Conservation (phyloP, 495 filamentous ascomycete genomes). For the Podospora fimiseda region DNA sequence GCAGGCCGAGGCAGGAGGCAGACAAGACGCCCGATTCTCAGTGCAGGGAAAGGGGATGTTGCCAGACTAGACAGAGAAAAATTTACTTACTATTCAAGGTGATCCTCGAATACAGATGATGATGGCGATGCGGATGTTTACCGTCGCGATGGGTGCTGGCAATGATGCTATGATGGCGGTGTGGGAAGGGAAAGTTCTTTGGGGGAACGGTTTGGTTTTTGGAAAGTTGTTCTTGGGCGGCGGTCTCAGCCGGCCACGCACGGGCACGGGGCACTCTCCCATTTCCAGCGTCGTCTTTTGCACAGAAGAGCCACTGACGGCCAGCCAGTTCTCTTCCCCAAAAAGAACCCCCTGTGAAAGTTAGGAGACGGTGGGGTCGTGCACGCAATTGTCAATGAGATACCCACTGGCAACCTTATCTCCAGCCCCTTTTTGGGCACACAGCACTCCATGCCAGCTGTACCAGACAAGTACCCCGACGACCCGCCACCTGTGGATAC, state of each 20-base stretch:
- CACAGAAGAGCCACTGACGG: too few relatives aligned
- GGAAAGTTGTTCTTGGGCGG: slow-evolving; percentile 35
- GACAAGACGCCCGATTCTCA: slow-evolving; percentile 16
- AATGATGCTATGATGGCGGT: slow-evolving; percentile 29
- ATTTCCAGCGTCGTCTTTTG: neutral
- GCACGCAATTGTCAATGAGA: slow-evolving; percentile 7
- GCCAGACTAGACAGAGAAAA: too few relatives aligned
- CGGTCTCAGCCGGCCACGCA: slow-evolving; percentile 20
- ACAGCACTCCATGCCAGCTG: too few relatives aligned
- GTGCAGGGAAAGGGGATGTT: too few relatives aligned
- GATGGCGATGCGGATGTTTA: slow-evolving; percentile 27
- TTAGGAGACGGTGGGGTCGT: neutral
- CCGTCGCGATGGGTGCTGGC: slow-evolving; percentile 22
- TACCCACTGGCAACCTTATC: slow-evolving; percentile 26
- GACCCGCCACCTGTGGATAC: slow-evolving; percentile 2
- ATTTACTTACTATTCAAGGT: slow-evolving; percentile 26
- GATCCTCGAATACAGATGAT: slow-evolving; percentile 17
- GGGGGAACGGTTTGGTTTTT: slow-evolving; percentile 30
- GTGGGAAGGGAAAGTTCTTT: slow-evolving; percentile 24
- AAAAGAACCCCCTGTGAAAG: slow-evolving; percentile 8
- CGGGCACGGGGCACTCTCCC: slow-evolving; percentile 8
- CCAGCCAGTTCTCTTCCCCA: slow-evolving; percentile 13
- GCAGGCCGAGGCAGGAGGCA: slow-evolving; percentile 18
- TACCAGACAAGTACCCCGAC: slow-evolving; percentile 11
- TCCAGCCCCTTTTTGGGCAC: slow-evolving; percentile 10